phyloP scores from a whole-genome alignment of 352 stramenopile species.

The Phytophthora pini region DNA sequence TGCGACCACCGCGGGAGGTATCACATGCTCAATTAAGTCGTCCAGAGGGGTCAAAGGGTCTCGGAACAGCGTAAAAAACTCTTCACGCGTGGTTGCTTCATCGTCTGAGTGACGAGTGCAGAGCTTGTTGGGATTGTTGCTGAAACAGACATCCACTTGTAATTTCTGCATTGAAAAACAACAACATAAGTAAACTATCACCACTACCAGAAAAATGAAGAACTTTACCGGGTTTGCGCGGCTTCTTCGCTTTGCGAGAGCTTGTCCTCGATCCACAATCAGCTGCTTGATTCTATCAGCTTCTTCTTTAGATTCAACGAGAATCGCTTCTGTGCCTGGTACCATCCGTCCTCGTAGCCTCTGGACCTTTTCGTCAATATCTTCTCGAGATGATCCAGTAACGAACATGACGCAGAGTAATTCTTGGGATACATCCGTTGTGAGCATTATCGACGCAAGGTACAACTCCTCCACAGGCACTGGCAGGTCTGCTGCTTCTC shows the following conservation, averaged over 20 bases:
- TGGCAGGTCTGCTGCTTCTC: neutral
- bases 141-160: conserved; percentile 17
- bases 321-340: conserved; percentile 7
- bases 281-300: conserved; percentile 14
- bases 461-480: conserved; percentile 9
- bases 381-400: conserved; percentile 11
- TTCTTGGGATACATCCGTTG: conserved; percentile 3
- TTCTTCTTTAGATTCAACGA: conserved; percentile 20
- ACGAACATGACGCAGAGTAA: conserved; percentile 20
- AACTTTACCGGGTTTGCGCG: conserved; percentile 11
- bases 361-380: conserved; percentile 12
- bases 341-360: conserved; percentile 12
- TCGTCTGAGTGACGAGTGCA: conserved; percentile 18
- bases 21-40: conserved; percentile 12
- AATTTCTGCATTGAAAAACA: conserved; percentile 12
- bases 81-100: conserved; percentile 15
- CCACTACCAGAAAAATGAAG: neutral
- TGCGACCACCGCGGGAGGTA: neutral
- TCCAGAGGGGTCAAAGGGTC: conserved; percentile 8
- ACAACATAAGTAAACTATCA: neutral
- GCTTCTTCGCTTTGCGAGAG: conserved; percentile 8
- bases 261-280: conserved; percentile 9
- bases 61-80: conserved; percentile 15
- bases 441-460: conserved; percentile 16
- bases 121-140: conserved; percentile 17